A percentile compares a stretch with the other conserved stretches of the same genome.
Evolutionary conservation across 257 asterid genomes (phyloP).

Genomic region (Solanum pinnatisectum): DNA sequence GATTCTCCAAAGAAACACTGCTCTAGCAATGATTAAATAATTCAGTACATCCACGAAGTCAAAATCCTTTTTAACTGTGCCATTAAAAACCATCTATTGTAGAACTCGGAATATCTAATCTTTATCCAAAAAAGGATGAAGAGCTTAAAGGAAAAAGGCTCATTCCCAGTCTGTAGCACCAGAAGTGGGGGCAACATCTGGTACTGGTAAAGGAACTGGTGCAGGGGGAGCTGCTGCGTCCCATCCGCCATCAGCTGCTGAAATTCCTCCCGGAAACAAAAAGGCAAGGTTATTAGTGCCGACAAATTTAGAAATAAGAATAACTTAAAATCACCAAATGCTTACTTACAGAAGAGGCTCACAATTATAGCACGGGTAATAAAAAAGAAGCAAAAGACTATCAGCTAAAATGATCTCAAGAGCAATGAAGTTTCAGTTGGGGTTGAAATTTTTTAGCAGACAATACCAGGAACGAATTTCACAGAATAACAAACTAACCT

Average conservation of each 20-base stretch:
- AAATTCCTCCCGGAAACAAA: background rate
- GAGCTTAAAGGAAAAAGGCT: background rate
- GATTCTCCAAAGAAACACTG: background rate
- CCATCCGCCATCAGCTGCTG: slow-evolving; percentile 9
- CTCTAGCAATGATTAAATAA: background rate
- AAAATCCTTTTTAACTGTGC: background rate
- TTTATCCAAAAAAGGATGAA: background rate
- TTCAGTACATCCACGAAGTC: background rate
- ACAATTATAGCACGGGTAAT: too few species aligned
- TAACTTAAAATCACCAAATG: background rate
- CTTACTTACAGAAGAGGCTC: background rate
- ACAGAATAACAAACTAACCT: slow-evolving; percentile 1
- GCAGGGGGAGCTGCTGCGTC: background rate
- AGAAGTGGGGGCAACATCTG: background rate
- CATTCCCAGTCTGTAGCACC: background rate
- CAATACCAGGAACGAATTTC: background rate
- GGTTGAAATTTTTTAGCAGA: background rate
- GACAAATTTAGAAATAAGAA: background rate
- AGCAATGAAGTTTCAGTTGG: background rate
- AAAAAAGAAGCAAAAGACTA: background rate
- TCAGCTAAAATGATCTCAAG: background rate
- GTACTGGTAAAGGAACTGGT: background rate
- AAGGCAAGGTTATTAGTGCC: background rate
- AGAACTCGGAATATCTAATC: background rate
- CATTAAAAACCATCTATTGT: background rate